Evolutionary conservation across 2,329 filamentous ascomycete species (phyloP), one percentile per base, ranked within the genome.

Genomic region (Hymenotorrendiella dingleyae): DNA sequence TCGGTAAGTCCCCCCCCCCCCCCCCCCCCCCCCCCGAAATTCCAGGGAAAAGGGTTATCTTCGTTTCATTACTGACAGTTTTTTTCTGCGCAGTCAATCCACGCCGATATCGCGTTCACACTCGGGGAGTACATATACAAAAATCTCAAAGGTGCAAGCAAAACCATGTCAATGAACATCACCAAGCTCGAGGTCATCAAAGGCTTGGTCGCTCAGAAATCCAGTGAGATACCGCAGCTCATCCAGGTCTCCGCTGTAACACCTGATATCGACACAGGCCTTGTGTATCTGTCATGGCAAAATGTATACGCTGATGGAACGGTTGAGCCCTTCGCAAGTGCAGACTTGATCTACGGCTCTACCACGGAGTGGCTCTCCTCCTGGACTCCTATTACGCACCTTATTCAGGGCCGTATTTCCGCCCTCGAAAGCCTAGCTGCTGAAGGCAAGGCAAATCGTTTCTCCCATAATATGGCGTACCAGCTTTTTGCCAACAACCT

Each of bases 101-200:
- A 80, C 49, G 75, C 72, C 6, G 76, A 81, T 50, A 77, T 80
- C 62, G 74, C 74, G 5, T 67, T 78, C 60, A 78, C 75, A 12
- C 61, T 79, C 16, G 70, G 70, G 33, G 69, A 74, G 48, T 77
- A 81, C 53, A 64, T 79, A 11, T 71, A 30, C 67, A 71, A 50
- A 23, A 19, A 20, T 14, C 9, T 27, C 20, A 56, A 61, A 32
- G 63, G 64, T 45, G 54, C 63, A 36, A 61, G 56, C 70, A 42
- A 56, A 22, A 17, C 47, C 0, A 45, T 60, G 0, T 42, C 56
- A 23, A 62, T 71, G 35, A 61, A 70, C 44, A 30, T 71, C 7
- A 39, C 55, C 14, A 55, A 69, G 36, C 52, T 73, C 35, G 58
- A 57, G 7, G 65, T 72, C 3, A 24, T 56, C 4, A 54, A 66